Evolutionary conservation across 768 basidiomycete species (phyloP).

Genomic region (Auriscalpium microsporum): DNA sequence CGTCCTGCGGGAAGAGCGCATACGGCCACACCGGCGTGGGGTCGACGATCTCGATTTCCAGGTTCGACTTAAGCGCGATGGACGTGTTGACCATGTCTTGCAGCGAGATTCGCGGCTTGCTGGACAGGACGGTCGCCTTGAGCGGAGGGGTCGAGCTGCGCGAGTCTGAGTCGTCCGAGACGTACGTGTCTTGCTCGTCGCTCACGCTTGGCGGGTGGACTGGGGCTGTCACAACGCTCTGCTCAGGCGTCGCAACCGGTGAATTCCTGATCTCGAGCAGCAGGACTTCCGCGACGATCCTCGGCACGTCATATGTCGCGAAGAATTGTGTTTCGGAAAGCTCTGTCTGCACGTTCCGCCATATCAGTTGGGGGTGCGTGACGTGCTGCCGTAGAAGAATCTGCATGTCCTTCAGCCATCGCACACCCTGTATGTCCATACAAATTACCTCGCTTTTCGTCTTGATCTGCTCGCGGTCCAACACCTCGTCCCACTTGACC

Average conservation of each 20-base stretch:
- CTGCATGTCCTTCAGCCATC: neutral
- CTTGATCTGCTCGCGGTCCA: conserved; percentile 63
- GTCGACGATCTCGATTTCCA: conserved; percentile 52
- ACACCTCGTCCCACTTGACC: conserved; percentile 60
- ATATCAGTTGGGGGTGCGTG: conserved; percentile 12
- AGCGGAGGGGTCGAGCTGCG: conserved; percentile 7
- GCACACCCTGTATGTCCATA: neutral
- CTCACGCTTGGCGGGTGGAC: too few species aligned
- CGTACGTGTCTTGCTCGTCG: neutral
- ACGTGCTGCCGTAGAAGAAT: conserved; percentile 12
- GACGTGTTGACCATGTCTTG: conserved; percentile 70
- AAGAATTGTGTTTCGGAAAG: conserved; percentile 7
- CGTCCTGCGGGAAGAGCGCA: conserved; percentile 29
- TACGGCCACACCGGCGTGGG: conserved; percentile 46
- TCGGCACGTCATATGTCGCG: conserved; percentile 5
- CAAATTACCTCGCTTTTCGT: conserved; percentile 59
- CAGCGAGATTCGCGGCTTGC: conserved; percentile 41
- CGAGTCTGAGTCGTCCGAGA: neutral
- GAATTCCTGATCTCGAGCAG: conserved; percentile 13
- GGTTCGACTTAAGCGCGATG: conserved; percentile 61
- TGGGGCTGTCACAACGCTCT: neutral
- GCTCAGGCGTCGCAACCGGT: neutral
- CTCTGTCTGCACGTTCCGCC: conserved; percentile 9
- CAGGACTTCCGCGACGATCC: conserved; percentile 11
- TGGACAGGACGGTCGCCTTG: conserved; percentile 4